Conservation (phyloP, 306 rosid genomes). For the Astragalus membranaceus region DNA sequence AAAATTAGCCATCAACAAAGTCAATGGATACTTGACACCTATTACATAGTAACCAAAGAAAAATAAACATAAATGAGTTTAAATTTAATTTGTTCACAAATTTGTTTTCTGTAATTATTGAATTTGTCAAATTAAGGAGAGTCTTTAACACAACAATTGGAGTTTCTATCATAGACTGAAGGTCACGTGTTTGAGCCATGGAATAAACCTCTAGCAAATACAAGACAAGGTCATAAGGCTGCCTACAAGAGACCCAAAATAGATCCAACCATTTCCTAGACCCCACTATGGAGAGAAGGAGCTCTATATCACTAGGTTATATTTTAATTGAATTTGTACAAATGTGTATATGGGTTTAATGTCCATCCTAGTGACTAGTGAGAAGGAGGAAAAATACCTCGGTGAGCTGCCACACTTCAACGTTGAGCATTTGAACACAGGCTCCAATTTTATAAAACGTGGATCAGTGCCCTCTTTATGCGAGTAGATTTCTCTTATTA, state of each 20-base stretch:
- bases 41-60: no score
- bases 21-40: no score
- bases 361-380: neutral
- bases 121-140: neutral
- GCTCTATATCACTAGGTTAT: neutral
- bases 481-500: slow-evolving; percentile 46
- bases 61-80: neutral
- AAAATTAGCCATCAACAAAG: no score
- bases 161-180: neutral
- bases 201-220: neutral
- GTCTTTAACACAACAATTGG: neutral
- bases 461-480: slow-evolving; percentile 67
- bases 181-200: neutral
- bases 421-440: slow-evolving; percentile 72
- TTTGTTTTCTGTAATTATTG: neutral
- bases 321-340: neutral
- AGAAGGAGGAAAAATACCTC: slow-evolving; percentile 39
- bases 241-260: neutral
- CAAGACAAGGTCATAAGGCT: neutral
- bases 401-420: slow-evolving; percentile 53
- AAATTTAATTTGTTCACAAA: neutral
- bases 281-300: neutral
- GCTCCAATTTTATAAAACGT: slow-evolving; percentile 76
- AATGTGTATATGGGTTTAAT: neutral
- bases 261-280: neutral